Conservation (phyloP, 129 eudicot species). For the Kitagawia praeruptora region DNA sequence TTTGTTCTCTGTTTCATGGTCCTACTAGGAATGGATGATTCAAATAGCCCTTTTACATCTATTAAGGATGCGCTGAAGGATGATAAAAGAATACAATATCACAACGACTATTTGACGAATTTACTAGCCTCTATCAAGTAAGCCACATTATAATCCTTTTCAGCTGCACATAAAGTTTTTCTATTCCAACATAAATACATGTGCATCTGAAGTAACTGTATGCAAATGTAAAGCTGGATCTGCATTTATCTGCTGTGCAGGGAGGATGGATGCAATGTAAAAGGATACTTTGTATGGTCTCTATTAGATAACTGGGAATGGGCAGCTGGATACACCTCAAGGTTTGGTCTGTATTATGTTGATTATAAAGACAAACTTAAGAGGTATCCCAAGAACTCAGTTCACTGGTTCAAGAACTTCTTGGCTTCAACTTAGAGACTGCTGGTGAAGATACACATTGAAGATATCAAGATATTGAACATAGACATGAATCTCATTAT, state of each 20-base stretch:
- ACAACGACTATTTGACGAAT: constrained; percentile 57
- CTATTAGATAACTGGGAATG: neutral
- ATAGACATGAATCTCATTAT: neutral
- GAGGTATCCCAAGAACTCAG: constrained; percentile 61
- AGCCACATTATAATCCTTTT: constrained; percentile 7
- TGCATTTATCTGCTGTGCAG: neutral
- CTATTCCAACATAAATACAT: neutral
- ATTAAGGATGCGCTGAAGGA: constrained; percentile 49
- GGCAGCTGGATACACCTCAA: constrained; percentile 24
- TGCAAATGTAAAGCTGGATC: neutral
- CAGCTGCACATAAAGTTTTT: neutral
- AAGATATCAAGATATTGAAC: neutral
- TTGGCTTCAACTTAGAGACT: neutral
- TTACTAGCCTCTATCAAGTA: constrained; percentile 66
- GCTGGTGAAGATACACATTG: neutral
- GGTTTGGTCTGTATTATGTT: constrained; percentile 77
- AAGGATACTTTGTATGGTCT: neutral
- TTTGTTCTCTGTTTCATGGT: neutral
- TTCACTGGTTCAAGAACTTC: constrained; percentile 4
- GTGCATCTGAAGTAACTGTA: neutral
- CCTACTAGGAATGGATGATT: constrained; percentile 75
- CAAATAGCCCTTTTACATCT: constrained; percentile 40
- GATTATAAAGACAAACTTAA: constrained; percentile 65
- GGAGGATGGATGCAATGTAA: constrained; percentile 27
- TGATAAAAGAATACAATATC: constrained; percentile 57